Conservation (phyloP, 805 yeast species). For the Saturnispora diversa region DNA sequence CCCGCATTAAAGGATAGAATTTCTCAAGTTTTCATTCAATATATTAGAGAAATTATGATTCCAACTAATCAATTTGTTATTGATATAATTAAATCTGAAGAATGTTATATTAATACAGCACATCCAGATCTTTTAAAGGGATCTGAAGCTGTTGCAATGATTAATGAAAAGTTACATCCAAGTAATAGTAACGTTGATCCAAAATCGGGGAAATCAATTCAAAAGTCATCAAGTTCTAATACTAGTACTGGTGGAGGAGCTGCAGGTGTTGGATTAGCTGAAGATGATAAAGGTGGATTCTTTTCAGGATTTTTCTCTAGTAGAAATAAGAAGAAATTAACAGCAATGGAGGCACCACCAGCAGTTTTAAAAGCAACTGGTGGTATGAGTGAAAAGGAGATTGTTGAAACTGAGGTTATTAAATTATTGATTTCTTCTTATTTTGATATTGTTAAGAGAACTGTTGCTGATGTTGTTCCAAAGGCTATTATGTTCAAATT, state of each 20-base stretch:
- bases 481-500: constrained; percentile 92
- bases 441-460: constrained; percentile 85
- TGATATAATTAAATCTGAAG: constrained; percentile 80
- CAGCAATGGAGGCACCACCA: constrained; percentile 96
- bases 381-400: constrained; percentile 86
- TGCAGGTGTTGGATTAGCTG: constrained; percentile 20
- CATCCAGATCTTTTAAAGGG: constrained; percentile 96
- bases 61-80: constrained; percentile 83
- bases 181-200: constrained; percentile 78
- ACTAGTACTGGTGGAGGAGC: constrained; percentile 16
- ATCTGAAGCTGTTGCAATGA: constrained; percentile 88
- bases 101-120: constrained; percentile 92
- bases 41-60: constrained; percentile 63
- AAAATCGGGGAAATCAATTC: constrained; percentile 72
- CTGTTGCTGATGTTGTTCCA: constrained; percentile 89
- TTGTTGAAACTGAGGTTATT: constrained; percentile 95
- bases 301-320: constrained; percentile 93
- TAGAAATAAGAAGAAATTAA: constrained; percentile 88
- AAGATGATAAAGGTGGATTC: constrained; percentile 60
- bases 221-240: constrained; percentile 16
- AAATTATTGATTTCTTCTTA: constrained; percentile 85
- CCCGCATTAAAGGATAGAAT: constrained; percentile 87
- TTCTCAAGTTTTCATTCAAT: constrained; percentile 69
- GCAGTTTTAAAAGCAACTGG: constrained; percentile 90
- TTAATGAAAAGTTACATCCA: constrained; percentile 78